These are phyloP conservation scores for Fonsecaea pedrosoi DNA, from an alignment of 2,329 filamentous ascomycete species.

Conservation along the genomic window DNA sequence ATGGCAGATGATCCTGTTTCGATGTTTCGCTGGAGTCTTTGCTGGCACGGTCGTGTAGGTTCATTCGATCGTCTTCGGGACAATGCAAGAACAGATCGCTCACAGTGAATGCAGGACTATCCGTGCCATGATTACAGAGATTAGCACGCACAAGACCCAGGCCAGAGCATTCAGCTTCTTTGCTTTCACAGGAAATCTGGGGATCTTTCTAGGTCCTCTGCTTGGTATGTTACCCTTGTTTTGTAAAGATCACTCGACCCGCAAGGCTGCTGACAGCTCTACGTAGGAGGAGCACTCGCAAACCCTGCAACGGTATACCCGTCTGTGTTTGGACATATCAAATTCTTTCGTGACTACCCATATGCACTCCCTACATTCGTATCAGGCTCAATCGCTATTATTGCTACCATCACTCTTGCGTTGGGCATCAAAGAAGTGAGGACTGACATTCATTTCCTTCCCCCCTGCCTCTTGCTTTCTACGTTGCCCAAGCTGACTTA, in stretches of 20 bases:
- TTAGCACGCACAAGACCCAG: slow-evolving; percentile 72
- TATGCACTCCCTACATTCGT: slow-evolving; percentile 71
- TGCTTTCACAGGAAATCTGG: slow-evolving; percentile 75
- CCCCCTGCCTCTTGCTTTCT: not conserved
- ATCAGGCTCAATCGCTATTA: slow-evolving; percentile 61
- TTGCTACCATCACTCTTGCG: slow-evolving; percentile 58
- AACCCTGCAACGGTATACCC: slow-evolving; percentile 71
- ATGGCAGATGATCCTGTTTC: slow-evolving; percentile 76
- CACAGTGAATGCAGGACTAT: slow-evolving; percentile 54
- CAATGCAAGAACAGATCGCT: not conserved
- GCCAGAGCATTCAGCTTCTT: slow-evolving; percentile 78
- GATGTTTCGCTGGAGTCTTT: slow-evolving; percentile 75
- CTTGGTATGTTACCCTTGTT: slow-evolving; percentile 48
- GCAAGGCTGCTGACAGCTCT: slow-evolving; percentile 5
- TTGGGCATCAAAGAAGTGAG: slow-evolving; percentile 67
- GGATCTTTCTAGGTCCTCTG: slow-evolving; percentile 74
- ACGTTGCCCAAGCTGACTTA: not conserved
- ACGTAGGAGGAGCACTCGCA: slow-evolving; percentile 68
- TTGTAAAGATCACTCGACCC: slow-evolving; percentile 37
- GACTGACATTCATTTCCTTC: slow-evolving; percentile 9
- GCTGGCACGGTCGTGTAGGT: slow-evolving; percentile 69
- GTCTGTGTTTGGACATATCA: slow-evolving; percentile 59
- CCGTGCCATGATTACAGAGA: slow-evolving; percentile 77
- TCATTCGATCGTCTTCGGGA: not conserved
- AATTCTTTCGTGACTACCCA: slow-evolving; percentile 69